These are phyloP conservation scores for Monosporozyma aerobia DNA, from an alignment of 805 yeast genomes.

Conservation along the genomic window DNA sequence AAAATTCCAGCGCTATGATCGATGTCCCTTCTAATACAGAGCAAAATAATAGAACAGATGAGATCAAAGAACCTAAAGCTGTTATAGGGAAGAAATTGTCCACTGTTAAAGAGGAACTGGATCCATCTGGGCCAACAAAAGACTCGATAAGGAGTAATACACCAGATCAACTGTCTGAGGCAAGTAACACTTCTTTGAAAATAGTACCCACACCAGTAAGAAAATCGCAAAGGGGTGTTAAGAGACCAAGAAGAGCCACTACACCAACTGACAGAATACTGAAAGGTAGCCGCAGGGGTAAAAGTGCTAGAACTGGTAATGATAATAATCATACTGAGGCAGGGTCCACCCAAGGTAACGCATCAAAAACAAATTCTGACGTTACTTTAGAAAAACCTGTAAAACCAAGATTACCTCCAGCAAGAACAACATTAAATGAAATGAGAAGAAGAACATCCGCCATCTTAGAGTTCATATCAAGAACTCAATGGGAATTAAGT, in stretches of 20 bases:
- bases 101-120: neutral
- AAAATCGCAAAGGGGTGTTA: constrained; percentile 7
- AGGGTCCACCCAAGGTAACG: constrained; percentile 8
- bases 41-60: neutral
- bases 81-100: neutral
- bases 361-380: constrained; percentile 18
- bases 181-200: neutral
- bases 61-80: neutral
- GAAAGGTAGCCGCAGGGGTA: constrained; percentile 4
- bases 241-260: constrained; percentile 10
- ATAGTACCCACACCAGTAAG: neutral
- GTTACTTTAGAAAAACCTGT: constrained; percentile 60
- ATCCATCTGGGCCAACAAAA: neutral
- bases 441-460: constrained; percentile 84
- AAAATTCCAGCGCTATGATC: neutral
- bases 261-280: constrained; percentile 13
- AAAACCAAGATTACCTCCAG: constrained; percentile 75
- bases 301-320: neutral
- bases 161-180: neutral
- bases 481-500: constrained; percentile 76
- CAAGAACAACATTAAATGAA: constrained; percentile 65
- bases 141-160: neutral
- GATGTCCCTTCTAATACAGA: neutral
- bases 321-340: constrained; percentile 6
- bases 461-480: constrained; percentile 80